Evolutionary conservation across 208 protist genomes (phyloP).

Genomic region (Trypanosoma mega): DNA sequence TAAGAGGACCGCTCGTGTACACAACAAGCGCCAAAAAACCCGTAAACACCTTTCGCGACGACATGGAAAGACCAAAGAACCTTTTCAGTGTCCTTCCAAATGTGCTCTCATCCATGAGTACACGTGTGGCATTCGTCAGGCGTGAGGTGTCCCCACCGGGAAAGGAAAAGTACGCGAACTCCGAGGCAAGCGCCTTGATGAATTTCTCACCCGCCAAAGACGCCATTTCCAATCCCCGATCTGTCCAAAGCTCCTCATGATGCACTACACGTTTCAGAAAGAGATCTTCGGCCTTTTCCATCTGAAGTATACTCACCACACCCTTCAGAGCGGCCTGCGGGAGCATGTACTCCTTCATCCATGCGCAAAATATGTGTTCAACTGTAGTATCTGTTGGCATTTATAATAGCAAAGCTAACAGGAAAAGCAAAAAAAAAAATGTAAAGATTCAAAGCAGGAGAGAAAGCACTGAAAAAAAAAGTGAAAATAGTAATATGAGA

Average conservation of each 20-base stretch:
- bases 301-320: slow-evolving; percentile 23
- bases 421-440: too few relatives aligned
- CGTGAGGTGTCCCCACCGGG: slow-evolving; percentile 24
- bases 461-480: slow-evolving; percentile 1
- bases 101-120: slow-evolving; percentile 28
- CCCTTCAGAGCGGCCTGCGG: slow-evolving; percentile 16
- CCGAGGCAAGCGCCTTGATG: slow-evolving; percentile 40
- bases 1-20: slow-evolving; percentile 20
- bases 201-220: slow-evolving; percentile 32
- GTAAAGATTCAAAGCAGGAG: too few relatives aligned
- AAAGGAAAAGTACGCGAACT: slow-evolving; percentile 36
- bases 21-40: slow-evolving; percentile 32
- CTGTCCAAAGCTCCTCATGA: background rate
- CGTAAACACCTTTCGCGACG: slow-evolving; percentile 4
- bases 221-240: background rate
- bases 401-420: too few relatives aligned
- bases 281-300: background rate
- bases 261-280: background rate
- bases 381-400: too few relatives aligned
- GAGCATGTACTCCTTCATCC: slow-evolving; percentile 3
- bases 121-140: slow-evolving; percentile 32
- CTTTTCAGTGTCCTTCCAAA: slow-evolving; percentile 19
- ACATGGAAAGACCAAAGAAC: background rate
- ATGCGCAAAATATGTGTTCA: slow-evolving; percentile 16
- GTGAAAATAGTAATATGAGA: slow-evolving; percentile 2